Evolutionary conservation across 148 eudicot genomes (phyloP).

Genomic region (Drosera capensis): DNA sequence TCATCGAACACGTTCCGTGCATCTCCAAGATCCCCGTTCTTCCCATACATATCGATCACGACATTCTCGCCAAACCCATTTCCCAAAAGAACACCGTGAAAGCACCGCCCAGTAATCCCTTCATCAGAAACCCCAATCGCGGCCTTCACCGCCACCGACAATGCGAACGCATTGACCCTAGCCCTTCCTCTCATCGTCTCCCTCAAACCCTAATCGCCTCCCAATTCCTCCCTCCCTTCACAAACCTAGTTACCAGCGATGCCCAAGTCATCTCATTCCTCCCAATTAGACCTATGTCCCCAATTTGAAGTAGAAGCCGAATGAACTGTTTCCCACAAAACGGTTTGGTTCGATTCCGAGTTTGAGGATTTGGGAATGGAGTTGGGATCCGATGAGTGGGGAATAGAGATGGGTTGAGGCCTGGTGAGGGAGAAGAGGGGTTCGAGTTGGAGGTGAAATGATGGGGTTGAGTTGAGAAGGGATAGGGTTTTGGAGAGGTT

Average conservation of each 20-base stretch:
- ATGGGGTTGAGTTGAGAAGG: too few relatives aligned
- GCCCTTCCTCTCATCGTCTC: slow-evolving; percentile 49
- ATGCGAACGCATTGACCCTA: slow-evolving; percentile 65
- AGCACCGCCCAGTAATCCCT: slow-evolving; percentile 42
- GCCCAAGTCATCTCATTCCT: slow-evolving; percentile 84
- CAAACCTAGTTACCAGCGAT: slow-evolving; percentile 59
- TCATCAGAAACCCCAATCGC: slow-evolving; percentile 42
- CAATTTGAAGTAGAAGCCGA: slow-evolving; percentile 57
- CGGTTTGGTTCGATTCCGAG: slow-evolving; percentile 37
- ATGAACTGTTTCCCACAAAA: slow-evolving; percentile 64
- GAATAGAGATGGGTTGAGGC: slow-evolving; percentile 33
- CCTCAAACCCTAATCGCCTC: slow-evolving; percentile 26
- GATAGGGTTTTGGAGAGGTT: too few relatives aligned
- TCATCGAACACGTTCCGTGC: slow-evolving; percentile 54
- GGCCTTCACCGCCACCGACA: slow-evolving; percentile 66
- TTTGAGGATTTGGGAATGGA: slow-evolving; percentile 49
- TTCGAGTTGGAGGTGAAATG: too few relatives aligned
- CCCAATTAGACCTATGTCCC: slow-evolving; percentile 23
- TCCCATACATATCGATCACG: slow-evolving; percentile 74
- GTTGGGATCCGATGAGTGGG: slow-evolving; percentile 39
- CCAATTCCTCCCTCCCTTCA: slow-evolving; percentile 29
- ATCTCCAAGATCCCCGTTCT: slow-evolving; percentile 16
- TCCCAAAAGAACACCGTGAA: slow-evolving; percentile 58
- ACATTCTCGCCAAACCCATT: slow-evolving; percentile 42
- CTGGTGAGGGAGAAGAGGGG: slow-evolving; percentile 49